A percentile compares a stretch with the other conserved stretches of the same genome.
phyloP scores from a whole-genome alignment of 2,329 filamentous ascomycete species.

The Trichoderma sp. region DNA sequence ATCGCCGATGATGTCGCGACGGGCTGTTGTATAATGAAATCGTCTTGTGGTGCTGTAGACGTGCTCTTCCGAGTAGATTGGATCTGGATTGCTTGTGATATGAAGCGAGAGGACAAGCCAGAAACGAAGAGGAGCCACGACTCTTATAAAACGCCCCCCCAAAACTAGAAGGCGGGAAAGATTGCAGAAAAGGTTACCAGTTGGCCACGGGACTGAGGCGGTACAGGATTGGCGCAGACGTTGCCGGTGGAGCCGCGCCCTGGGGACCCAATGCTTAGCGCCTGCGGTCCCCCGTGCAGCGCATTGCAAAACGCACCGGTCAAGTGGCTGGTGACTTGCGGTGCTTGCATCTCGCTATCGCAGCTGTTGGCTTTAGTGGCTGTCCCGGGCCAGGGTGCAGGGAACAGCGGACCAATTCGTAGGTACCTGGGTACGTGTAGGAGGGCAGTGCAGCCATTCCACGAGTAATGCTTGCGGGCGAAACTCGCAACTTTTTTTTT shows the following conservation, averaged over 20 bases:
- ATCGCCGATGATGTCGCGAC: neutral
- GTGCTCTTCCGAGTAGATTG: neutral
- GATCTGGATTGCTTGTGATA: neutral
- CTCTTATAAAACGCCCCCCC: conserved; percentile 16
- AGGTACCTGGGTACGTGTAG: neutral
- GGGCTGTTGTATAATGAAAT: neutral
- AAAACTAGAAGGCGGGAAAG: conserved; percentile 23
- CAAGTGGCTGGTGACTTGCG: conserved; percentile 6
- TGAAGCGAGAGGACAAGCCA: neutral
- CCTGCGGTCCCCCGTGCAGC: conserved; percentile 14
- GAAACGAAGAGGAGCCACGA: conserved; percentile 6
- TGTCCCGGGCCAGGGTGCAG: neutral
- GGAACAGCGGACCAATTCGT: neutral
- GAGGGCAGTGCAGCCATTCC: neutral
- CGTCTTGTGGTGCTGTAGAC: neutral
- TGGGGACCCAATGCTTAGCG: conserved; percentile 23
- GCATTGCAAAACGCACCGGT: neutral
- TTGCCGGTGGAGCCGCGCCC: conserved; percentile 19
- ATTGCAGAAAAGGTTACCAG: neutral
- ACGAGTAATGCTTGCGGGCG: neutral
- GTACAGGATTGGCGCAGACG: conserved; percentile 22
- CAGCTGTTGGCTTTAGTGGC: neutral
- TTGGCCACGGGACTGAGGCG: conserved; percentile 20
- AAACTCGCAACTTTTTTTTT: neutral
- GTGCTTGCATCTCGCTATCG: neutral